Evolutionary conservation across 2,329 filamentous ascomycete genomes (phyloP), one percentile per base, ranked within the genome.

Genomic region (Huntiella bhutanensis): DNA sequence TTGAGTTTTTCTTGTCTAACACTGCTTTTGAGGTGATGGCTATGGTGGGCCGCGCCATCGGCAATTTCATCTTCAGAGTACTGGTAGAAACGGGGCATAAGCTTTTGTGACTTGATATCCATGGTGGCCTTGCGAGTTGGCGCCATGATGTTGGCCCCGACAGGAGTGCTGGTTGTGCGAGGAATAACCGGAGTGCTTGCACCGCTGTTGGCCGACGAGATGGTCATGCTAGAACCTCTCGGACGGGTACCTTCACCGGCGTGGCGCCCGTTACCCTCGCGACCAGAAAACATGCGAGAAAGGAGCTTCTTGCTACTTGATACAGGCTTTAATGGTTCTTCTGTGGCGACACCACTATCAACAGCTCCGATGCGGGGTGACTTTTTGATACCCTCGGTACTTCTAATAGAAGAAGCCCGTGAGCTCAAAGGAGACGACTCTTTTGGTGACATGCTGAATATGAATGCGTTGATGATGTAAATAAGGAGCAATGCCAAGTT

Each of bases 1-100:
- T 82, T 80, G 47, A 98, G 69, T 64, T 95, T 96, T 63, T 98
- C 88, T 61, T 98, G 88, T 48, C 91, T 76, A 59, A 84, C 85
- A 51, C 83, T 82, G 51, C 83, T 87, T 64, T 84, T 91, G 52
- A 98, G 75, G 55, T 84, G 76, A 59, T 98, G 91, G 56, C 83
- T 80, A 57, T 98, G 91, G 33, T 98, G 91, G 56, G 82, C 79
- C 57, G 98, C 91, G 33, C 77, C 73, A 16, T 37, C 35, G 52
- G 83, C 82, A 11, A 28, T 10, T 52, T 80, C 66, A 5, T 64
- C 60, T 4, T 71, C 68, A 16, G 65, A 53, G 47, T 46, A 37
- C 8, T 33, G 34, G 17, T 49, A 49, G 34, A 49, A 49, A 13
- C 48, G 43, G 15, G 48, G 48, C 48, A 49, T 49, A 12, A 41